Percentiles rank a stretch among this genome's conserved stretches.
Evolutionary conservation across 2,329 filamentous ascomycete species (phyloP).

Genomic region (Raffaelea arxii): DNA sequence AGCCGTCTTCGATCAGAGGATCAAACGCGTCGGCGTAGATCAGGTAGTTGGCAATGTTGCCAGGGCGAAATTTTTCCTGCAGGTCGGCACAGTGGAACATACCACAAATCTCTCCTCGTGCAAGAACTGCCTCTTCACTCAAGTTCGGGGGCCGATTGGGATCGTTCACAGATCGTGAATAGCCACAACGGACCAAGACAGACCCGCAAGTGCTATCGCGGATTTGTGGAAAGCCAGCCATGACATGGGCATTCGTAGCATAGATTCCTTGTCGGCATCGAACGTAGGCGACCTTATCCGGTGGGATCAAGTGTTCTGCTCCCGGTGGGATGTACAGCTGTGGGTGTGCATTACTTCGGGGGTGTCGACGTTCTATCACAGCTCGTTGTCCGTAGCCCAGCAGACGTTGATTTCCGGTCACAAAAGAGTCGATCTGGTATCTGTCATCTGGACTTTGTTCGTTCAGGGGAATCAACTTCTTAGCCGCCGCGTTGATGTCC

Average conservation of each 20-base stretch:
- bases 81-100: neutral
- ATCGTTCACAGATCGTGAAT: too few species aligned
- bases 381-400: neutral
- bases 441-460: neutral
- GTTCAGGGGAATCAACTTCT: too few species aligned
- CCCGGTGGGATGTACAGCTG: neutral
- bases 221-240: neutral
- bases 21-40: neutral
- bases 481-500: too few species aligned
- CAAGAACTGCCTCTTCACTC: neutral
- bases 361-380: too few species aligned
- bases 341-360: too few species aligned
- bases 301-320: too few species aligned
- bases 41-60: neutral
- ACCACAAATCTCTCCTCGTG: neutral
- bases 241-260: neutral
- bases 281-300: neutral
- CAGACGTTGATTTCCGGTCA: neutral
- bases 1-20: neutral
- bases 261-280: neutral
- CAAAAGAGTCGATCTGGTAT: neutral
- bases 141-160: too few species aligned
- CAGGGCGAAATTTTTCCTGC: neutral
- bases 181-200: neutral
- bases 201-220: neutral